These are phyloP conservation scores for Sporothrix inflata DNA, from an alignment of 2,329 filamentous ascomycete genomes.

Conservation along the genomic window DNA sequence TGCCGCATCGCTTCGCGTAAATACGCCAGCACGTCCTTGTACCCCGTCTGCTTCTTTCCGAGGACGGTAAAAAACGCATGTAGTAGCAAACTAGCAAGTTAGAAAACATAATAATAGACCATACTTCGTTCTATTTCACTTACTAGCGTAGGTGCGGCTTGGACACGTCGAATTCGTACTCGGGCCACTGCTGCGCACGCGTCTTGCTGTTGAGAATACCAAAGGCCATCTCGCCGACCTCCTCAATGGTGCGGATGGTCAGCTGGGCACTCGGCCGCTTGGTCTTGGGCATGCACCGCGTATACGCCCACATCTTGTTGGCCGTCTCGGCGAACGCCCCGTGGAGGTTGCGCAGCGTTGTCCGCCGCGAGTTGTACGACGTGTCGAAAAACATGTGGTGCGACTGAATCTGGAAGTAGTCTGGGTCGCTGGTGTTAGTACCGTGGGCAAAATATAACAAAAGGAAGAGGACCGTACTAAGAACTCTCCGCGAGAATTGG, in stretches of 20 bases:
- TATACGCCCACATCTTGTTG: constrained; percentile 70
- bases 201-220: constrained; percentile 63
- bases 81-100: constrained; percentile 62
- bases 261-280: constrained; percentile 62
- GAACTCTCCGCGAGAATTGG: constrained; percentile 77
- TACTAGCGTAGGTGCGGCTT: constrained; percentile 65
- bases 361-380: constrained; percentile 69
- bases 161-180: constrained; percentile 62
- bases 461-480: constrained; percentile 56
- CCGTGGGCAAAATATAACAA: not conserved
- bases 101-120: not conserved
- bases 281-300: constrained; percentile 58
- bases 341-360: constrained; percentile 74
- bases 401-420: constrained; percentile 80
- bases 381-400: constrained; percentile 85
- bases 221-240: constrained; percentile 66
- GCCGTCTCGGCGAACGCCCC: constrained; percentile 77
- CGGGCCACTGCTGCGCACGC: constrained; percentile 50
- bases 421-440: constrained; percentile 34
- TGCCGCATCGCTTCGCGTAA: constrained; percentile 55
- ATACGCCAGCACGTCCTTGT: constrained; percentile 68
- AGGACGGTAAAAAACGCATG: constrained; percentile 72
- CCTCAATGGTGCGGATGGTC: constrained; percentile 68
- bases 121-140: constrained; percentile 39
- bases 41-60: constrained; percentile 70